Base-by-base conservation (phyloP, 257 asterid genomes). In the Solanum gracilifrons region DNA sequence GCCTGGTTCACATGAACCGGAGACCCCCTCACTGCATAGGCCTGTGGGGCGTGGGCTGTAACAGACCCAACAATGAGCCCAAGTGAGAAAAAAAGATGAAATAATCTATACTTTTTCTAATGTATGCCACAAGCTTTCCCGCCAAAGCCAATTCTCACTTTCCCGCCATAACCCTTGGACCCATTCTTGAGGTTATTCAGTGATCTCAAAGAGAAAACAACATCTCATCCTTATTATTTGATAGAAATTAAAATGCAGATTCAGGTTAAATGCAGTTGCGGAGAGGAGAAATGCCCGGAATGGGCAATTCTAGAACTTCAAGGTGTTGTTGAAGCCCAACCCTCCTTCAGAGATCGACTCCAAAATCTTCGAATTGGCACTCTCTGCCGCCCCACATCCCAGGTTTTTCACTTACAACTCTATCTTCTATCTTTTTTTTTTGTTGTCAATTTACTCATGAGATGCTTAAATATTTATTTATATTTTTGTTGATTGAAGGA, bases 251-350 rank as follows among this genome's bases (percentile, higher is more conserved):
- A 32, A 48, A 96, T 97, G 99, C 95, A 91, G 89, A 95, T 97
- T 88, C 90, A 91, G 88, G 95, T 96, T 64, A 97, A 92, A 87
- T 97, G 99, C 95, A 93, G 94, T 6, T 97, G 99, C 51, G 99
- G 97, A 83, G 94, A 94, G 88, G 95, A 91, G 37, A 90, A 91
- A 20, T 96, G 99, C 89, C 93, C 93, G 1, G 99, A 97, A 88
- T 96, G 98, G 99, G 99, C 98, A 36, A 87, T 97, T 20, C 90
- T 96, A 85, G 99, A 97, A 89, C 93, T 96, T 55, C 99, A 97
- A 89, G 99, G 99, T 48, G 91, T 92, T 16, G 94, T 97, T 48
- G 98, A 97, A 90, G 93, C 95, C 36, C 99, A 96, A 84, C 92
- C 98, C 87, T 83, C 93, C 25, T 90, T 93, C 87, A 90, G 91